Evolutionary conservation across 345 rosid species (phyloP).

Genomic region (Citrus inodora): DNA sequence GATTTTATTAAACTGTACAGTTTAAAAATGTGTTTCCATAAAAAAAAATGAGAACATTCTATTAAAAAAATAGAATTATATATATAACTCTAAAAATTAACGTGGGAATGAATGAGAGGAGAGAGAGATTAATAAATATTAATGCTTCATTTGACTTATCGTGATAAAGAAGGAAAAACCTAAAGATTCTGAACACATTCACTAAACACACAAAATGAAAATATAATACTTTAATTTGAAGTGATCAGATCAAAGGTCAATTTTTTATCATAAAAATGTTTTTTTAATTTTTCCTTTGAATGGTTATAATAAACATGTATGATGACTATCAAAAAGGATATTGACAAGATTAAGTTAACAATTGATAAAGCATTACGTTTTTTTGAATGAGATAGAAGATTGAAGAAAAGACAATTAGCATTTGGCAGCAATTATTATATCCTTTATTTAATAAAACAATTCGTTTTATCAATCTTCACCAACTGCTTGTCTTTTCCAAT

Average conservation of each 20-base stretch:
- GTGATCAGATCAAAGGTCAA: background rate
- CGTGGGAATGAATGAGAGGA: no score
- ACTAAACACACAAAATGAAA: background rate
- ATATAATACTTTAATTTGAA: background rate
- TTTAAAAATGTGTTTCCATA: no score
- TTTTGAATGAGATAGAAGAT: background rate
- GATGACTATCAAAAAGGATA: background rate
- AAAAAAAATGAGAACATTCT: accelerated
- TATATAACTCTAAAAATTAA: no score
- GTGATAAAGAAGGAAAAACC: background rate
- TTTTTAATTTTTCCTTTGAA: background rate
- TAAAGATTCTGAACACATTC: slow-evolving; percentile 2
- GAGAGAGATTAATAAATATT: no score
- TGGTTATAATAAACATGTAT: background rate
- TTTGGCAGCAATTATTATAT: background rate
- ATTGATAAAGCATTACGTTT: background rate
- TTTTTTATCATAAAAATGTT: background rate
- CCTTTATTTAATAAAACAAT: background rate
- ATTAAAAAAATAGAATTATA: no score
- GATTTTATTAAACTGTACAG: accelerated
- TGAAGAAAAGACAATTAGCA: background rate
- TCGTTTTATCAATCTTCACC: background rate
- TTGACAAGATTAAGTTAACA: background rate
- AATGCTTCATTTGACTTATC: background rate
- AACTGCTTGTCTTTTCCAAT: background rate